Percentiles rank a stretch among this genome's conserved stretches.
Conservation (phyloP, 257 asterid species). For the Lycium barbarum region DNA sequence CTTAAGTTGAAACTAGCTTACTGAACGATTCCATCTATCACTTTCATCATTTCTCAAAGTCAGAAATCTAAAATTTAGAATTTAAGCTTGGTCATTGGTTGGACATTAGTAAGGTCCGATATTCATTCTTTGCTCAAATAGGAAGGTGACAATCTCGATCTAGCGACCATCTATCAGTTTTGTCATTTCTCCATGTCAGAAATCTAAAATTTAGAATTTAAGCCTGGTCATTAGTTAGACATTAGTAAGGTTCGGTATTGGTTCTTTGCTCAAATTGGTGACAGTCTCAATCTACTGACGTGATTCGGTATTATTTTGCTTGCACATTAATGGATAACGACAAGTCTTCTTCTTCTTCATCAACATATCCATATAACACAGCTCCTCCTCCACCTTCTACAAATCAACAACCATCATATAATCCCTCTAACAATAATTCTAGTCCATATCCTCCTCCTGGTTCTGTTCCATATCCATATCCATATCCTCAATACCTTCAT, state of each 20-base stretch:
- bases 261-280: background rate
- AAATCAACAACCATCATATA: slow-evolving; percentile 39
- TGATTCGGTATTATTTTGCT: background rate
- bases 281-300: background rate
- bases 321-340: slow-evolving; percentile 60
- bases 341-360: slow-evolving; percentile 46
- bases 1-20: background rate
- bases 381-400: slow-evolving; percentile 49
- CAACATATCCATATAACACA: slow-evolving; percentile 61
- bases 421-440: slow-evolving; percentile 43
- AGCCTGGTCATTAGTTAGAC: background rate
- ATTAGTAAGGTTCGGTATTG: background rate
- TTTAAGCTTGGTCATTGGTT: no score
- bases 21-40: no score
- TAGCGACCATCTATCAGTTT: no score
- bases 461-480: slow-evolving; percentile 48
- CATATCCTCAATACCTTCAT: slow-evolving; percentile 60
- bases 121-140: no score
- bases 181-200: no score
- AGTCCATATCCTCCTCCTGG: slow-evolving; percentile 43
- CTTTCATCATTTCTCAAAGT: no score
- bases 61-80: no score
- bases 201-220: no score
- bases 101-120: no score
- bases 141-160: no score